Evolutionary conservation across 164 flowering plant species (phyloP).

Genomic region (Annona squamosa): DNA sequence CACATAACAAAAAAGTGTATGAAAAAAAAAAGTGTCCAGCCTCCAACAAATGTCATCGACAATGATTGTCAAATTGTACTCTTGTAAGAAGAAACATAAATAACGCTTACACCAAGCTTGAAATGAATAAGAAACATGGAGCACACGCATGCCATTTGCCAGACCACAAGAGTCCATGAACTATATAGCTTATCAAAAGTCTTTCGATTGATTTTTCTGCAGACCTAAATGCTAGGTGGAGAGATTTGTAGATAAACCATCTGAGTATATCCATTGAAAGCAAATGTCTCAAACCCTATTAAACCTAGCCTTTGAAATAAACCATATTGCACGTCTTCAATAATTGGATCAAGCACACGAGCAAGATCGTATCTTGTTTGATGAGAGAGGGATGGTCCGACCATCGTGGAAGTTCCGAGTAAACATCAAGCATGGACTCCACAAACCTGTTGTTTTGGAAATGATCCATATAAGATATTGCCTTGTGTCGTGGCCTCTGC

Average conservation of each 20-base stretch:
- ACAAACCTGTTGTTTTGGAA: constrained; percentile 81
- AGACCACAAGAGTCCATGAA: neutral
- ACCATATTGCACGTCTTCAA: constrained; percentile 85
- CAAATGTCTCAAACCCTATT: constrained; percentile 57
- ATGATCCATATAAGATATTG: constrained; percentile 58
- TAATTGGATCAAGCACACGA: constrained; percentile 57
- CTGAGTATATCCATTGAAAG: constrained; percentile 94
- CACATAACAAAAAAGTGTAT: too few relatives aligned
- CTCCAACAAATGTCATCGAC: neutral
- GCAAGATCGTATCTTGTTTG: constrained; percentile 97
- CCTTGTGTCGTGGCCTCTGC: constrained; percentile 18
- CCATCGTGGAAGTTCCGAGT: constrained; percentile 96
- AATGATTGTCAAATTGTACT: neutral
- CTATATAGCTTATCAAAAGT: neutral
- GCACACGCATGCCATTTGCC: neutral
- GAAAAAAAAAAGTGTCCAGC: too few relatives aligned
- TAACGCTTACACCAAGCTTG: too few relatives aligned
- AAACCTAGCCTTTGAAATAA: constrained; percentile 79
- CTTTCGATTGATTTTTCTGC: constrained; percentile 6
- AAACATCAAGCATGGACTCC: constrained; percentile 85
- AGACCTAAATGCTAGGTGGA: constrained; percentile 28
- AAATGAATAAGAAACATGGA: too few relatives aligned
- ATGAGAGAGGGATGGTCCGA: constrained; percentile 96
- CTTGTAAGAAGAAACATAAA: neutral
- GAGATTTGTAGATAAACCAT: constrained; percentile 91